Conservation (phyloP, 441 rosid species). For the Geranium incanum region DNA sequence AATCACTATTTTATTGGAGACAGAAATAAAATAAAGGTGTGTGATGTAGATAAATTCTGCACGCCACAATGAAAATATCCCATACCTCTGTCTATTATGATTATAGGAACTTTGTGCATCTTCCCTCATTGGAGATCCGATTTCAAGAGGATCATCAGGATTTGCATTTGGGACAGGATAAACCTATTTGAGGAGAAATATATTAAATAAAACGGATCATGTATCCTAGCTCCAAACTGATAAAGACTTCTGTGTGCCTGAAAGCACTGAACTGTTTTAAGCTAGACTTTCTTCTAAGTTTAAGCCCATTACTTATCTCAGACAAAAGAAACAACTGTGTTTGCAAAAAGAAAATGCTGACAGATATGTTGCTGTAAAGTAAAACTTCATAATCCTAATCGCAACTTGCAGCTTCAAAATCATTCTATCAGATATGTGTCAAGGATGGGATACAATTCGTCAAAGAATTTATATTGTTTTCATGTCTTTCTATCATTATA, state of each 20-base stretch:
- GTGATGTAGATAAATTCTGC: slow-evolving; percentile 4
- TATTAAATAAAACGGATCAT: slow-evolving; percentile 1
- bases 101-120: slow-evolving; percentile 67
- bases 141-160: slow-evolving; percentile 34
- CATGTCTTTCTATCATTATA: too few relatives aligned
- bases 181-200: slow-evolving; percentile 38
- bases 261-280: background rate
- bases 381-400: background rate
- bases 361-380: background rate
- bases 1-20: background rate
- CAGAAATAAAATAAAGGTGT: slow-evolving; percentile 3
- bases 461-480: background rate
- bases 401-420: background rate
- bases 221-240: background rate
- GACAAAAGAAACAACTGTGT: background rate
- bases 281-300: background rate
- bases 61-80: slow-evolving; percentile 3
- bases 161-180: slow-evolving; percentile 42
- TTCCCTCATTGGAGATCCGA: slow-evolving; percentile 51
- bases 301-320: background rate
- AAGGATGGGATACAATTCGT: background rate
- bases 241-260: background rate
- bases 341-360: background rate
- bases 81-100: slow-evolving; percentile 46
- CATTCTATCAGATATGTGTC: background rate